A percentile compares a stretch with the other conserved stretches of the same genome.
Evolutionary conservation across 805 yeast species (phyloP).

Genomic region (Groenewaldozyma tartarivorans): DNA sequence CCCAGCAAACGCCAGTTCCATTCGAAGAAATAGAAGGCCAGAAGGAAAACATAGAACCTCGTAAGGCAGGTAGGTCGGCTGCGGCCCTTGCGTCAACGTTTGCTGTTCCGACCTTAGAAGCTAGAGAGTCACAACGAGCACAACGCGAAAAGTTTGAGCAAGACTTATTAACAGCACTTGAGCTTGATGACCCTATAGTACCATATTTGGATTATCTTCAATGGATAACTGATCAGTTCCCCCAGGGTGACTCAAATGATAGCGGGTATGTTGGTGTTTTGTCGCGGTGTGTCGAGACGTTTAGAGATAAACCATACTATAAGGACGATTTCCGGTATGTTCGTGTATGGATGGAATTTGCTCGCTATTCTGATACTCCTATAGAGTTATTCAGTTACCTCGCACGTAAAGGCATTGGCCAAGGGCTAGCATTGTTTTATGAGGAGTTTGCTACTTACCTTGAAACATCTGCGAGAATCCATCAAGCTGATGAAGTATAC

Average conservation of each 20-base stretch:
- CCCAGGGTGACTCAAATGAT: conserved; percentile 52
- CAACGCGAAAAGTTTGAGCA: conserved; percentile 43
- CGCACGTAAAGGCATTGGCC: conserved; percentile 64
- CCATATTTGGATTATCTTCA: conserved; percentile 60
- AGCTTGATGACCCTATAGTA: conserved; percentile 76
- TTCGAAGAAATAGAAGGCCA: conserved; percentile 45
- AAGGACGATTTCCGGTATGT: conserved; percentile 77
- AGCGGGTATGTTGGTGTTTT: conserved; percentile 57
- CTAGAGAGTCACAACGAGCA: conserved; percentile 14
- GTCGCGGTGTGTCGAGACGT: conserved; percentile 62
- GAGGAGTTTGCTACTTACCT: conserved; percentile 65
- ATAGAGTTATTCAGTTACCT: conserved; percentile 62
- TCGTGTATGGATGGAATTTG: conserved; percentile 72
- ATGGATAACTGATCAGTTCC: conserved; percentile 55
- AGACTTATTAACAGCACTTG: conserved; percentile 36
- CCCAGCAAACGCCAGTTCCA: conserved; percentile 24
- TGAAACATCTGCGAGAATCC: conserved; percentile 38
- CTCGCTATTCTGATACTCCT: conserved; percentile 58
- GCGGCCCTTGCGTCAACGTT: conserved; percentile 41
- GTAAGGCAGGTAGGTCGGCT: conserved; percentile 62
- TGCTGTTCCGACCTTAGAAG: conserved; percentile 7
- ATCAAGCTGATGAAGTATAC: conserved; percentile 53
- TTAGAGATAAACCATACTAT: conserved; percentile 56
- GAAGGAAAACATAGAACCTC: conserved; percentile 49
- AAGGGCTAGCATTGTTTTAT: conserved; percentile 55